Base-by-base conservation (phyloP, 2,329 filamentous ascomycete species). In the Pseudocercospora vitis region DNA sequence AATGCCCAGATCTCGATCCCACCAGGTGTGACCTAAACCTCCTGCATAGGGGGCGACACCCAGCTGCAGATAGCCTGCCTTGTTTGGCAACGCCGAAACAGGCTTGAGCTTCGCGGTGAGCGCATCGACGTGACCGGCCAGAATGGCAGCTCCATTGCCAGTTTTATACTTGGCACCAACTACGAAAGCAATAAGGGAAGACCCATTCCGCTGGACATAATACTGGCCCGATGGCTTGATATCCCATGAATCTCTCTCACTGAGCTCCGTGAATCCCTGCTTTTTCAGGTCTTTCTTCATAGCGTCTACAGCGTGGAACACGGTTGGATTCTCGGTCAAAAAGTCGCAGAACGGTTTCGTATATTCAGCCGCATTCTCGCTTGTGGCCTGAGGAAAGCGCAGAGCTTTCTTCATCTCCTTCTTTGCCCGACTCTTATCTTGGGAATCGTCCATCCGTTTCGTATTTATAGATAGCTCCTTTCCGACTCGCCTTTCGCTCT, bases 41-140 rank as follows among this genome's bases (percentile, higher is more conserved):
- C 94, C 92, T 7, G 91, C 92, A 69, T 97, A 99, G 0, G 89
- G 94, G 2, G 94, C 91, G 49, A 97, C 89, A 19, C 89, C 92
- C 5, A 97, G 81, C 75, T 97, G 90, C 23, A 89, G 72, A 68
- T 90, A 99, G 50, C 94, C 92, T 26, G 88, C 87, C 69, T 87
- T 90, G 64, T 79, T 88, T n/a, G 87, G 84, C 66, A 96, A 85
- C 67, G 83, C 88, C 66, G 90, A 90, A 23, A 96, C 82, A 7
- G 94, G 92, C 83, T 97, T 97, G 64, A 97, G 76, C 72, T 86
- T 89, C 14, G 91, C 89, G 12, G 91, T 95, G 49, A 97, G 76
- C 42, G 92, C 91, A 73, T 97, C 94, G 58, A 97, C 87, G 72
- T 97, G 94, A 6, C 91, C 91, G 2, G 88, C 94, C 40, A 97